phyloP scores from a whole-genome alignment of 1,284 basidiomycete genomes.

The Porphyrellus sp. region DNA sequence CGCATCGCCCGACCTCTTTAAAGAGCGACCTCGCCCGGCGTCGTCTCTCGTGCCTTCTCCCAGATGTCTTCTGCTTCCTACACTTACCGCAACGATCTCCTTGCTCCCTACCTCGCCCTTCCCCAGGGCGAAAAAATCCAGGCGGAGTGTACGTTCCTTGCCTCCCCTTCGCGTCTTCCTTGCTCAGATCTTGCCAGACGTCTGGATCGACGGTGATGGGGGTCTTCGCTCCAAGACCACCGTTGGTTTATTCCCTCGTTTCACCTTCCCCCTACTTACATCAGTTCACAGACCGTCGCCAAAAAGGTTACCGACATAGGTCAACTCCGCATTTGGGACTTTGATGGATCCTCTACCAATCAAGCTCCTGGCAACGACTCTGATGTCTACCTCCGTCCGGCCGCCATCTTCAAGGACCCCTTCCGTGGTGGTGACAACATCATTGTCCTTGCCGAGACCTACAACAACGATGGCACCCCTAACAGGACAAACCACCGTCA shows the following conservation, averaged over 20 bases:
- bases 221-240: conserved; percentile 95
- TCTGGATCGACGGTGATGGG: conserved; percentile 93
- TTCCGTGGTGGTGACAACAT: conserved; percentile 99
- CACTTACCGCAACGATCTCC: conserved; percentile 74
- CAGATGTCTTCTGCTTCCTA: conserved; percentile 27
- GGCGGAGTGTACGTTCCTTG: conserved; percentile 75
- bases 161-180: conserved; percentile 14
- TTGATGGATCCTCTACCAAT: conserved; percentile 96
- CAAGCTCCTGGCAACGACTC: conserved; percentile 95
- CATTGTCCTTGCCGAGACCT: conserved; percentile 93
- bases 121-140: conserved; percentile 85
- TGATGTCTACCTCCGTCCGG: conserved; percentile 97
- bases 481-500: conserved; percentile 97
- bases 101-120: conserved; percentile 83
- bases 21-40: conserved; percentile 8
- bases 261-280: conserved; percentile 5
- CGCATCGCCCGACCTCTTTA: conserved; percentile 20
- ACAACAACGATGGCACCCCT: conserved; percentile 98
- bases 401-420: conserved; percentile 97
- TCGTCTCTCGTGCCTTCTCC: background rate
- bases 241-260: conserved; percentile 40
- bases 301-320: conserved; percentile 84
- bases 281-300: conserved; percentile 63
- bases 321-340: conserved; percentile 96
- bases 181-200: conserved; percentile 52